phyloP scores from a whole-genome alignment of 2,329 filamentous ascomycete species.

The Cladosporium oxysporum region DNA sequence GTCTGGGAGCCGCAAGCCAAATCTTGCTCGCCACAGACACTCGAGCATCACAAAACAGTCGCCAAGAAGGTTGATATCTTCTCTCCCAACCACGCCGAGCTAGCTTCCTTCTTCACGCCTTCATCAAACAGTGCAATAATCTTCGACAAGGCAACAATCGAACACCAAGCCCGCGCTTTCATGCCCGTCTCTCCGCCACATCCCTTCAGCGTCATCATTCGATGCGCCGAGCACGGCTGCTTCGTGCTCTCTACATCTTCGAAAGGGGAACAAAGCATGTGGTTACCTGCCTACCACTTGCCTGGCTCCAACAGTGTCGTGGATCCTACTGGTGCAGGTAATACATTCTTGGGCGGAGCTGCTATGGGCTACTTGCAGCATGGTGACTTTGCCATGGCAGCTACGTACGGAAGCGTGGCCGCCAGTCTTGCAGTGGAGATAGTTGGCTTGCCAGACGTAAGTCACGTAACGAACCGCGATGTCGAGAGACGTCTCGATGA shows the following conservation, averaged over 20 bases:
- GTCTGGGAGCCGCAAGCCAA: slow-evolving; percentile 36
- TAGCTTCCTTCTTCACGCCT: slow-evolving; percentile 27
- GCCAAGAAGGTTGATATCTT: slow-evolving; percentile 28
- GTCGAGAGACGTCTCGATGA: not conserved
- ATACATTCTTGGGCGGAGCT: slow-evolving; percentile 35
- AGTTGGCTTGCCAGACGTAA: slow-evolving; percentile 29
- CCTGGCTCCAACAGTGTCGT: slow-evolving; percentile 26
- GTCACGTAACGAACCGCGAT: not conserved
- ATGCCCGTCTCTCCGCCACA: slow-evolving; percentile 15
- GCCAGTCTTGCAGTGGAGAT: slow-evolving; percentile 33
- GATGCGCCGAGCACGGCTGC: slow-evolving; percentile 32
- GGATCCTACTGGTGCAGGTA: slow-evolving; percentile 33
- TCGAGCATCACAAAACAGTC: slow-evolving; percentile 24
- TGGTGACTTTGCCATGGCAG: slow-evolving; percentile 26
- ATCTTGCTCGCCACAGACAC: slow-evolving; percentile 27
- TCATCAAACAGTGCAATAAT: not conserved
- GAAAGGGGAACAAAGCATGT: slow-evolving; percentile 18
- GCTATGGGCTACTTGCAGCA: slow-evolving; percentile 30
- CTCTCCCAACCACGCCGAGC: slow-evolving; percentile 35
- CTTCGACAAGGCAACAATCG: slow-evolving; percentile 25
- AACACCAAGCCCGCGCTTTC: slow-evolving; percentile 27
- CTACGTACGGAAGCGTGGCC: slow-evolving; percentile 30
- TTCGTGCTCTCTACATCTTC: slow-evolving; percentile 22
- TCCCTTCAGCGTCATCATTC: slow-evolving; percentile 27
- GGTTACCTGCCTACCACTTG: slow-evolving; percentile 30